Conservation (phyloP, 108 stramenopile genomes). For the Mediolabrus comicus region DNA sequence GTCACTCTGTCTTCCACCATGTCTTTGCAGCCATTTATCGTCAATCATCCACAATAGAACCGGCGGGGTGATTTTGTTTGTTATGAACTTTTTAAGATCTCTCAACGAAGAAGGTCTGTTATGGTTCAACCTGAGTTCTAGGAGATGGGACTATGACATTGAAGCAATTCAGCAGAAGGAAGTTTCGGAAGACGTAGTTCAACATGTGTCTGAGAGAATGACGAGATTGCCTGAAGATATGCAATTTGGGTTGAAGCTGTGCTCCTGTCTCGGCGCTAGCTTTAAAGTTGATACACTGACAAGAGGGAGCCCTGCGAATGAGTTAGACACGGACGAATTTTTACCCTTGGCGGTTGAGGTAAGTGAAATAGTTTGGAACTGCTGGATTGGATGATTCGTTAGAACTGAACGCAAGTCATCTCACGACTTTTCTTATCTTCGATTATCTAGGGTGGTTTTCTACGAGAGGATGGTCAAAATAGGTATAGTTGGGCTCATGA, state of each 20-base stretch:
- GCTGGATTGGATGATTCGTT: too few species aligned
- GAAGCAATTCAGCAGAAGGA: conserved; percentile 22
- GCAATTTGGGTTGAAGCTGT: conserved; percentile 34
- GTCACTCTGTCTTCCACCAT: conserved; percentile 8
- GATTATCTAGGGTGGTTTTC: background rate
- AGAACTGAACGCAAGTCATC: too few species aligned
- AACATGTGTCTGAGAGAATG: conserved; percentile 38
- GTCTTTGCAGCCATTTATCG: conserved; percentile 2
- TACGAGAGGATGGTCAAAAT: conserved; percentile 9
- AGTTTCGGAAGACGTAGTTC: conserved; percentile 12
- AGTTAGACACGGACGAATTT: conserved; percentile 17
- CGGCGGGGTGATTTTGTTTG: background rate
- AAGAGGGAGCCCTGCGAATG: background rate
- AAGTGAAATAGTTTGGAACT: too few species aligned
- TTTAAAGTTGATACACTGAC: conserved; percentile 16
- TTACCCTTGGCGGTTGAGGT: conserved; percentile 11
- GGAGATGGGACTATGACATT: conserved; percentile 53
- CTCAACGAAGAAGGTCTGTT: conserved; percentile 43
- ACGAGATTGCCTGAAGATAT: conserved; percentile 12
- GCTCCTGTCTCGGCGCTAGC: conserved; percentile 49
- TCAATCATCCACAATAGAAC: conserved; percentile 7
- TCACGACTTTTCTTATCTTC: too few species aligned
- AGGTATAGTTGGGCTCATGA: conserved; percentile 52
- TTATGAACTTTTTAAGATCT: conserved; percentile 34
- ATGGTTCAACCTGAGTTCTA: conserved; percentile 33